These are phyloP conservation scores for Roridomyces roridus DNA, from an alignment of 768 basidiomycete genomes.

Conservation along the genomic window DNA sequence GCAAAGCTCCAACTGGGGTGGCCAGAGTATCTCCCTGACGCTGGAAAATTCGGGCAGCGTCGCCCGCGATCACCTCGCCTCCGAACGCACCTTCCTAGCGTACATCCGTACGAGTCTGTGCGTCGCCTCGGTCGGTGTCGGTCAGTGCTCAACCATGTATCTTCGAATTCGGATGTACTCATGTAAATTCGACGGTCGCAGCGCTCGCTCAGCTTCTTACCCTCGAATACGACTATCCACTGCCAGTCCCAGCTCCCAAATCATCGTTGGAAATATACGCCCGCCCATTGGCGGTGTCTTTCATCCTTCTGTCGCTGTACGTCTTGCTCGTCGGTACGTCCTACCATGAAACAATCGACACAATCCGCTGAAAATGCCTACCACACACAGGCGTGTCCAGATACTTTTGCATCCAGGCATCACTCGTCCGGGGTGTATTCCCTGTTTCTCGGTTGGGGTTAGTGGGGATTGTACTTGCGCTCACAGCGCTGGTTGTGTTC, in stretches of 20 bases:
- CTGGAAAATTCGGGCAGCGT: constrained; percentile 50
- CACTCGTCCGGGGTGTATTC: constrained; percentile 45
- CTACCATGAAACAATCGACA: too few relatives aligned
- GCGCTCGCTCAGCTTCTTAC: constrained; percentile 12
- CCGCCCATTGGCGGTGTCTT: constrained; percentile 1
- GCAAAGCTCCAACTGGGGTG: constrained; percentile 17
- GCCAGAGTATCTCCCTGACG: neutral
- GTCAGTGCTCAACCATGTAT: too few relatives aligned
- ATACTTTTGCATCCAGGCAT: constrained; percentile 35
- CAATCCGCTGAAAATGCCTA: too few relatives aligned
- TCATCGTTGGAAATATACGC: neutral
- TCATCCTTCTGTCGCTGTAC: constrained; percentile 1
- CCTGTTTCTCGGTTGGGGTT: constrained; percentile 44
- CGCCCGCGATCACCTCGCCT: constrained; percentile 53
- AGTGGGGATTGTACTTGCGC: constrained; percentile 32
- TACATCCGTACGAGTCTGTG: constrained; percentile 51
- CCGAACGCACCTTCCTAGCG: constrained; percentile 51
- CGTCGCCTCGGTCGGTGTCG: constrained; percentile 49
- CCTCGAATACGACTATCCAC: too few relatives aligned
- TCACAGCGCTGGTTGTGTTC: constrained; percentile 38
- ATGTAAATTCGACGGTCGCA: neutral
- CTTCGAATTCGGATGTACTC: too few relatives aligned
- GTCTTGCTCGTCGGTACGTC: constrained; percentile 9
- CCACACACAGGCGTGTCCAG: constrained; percentile 26
- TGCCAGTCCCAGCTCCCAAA: too few relatives aligned